Evolutionary conservation across 2,329 filamentous ascomycete genomes (phyloP), one percentile per base, ranked within the genome.

Genomic region (Exophiala phaeomuriformis): DNA sequence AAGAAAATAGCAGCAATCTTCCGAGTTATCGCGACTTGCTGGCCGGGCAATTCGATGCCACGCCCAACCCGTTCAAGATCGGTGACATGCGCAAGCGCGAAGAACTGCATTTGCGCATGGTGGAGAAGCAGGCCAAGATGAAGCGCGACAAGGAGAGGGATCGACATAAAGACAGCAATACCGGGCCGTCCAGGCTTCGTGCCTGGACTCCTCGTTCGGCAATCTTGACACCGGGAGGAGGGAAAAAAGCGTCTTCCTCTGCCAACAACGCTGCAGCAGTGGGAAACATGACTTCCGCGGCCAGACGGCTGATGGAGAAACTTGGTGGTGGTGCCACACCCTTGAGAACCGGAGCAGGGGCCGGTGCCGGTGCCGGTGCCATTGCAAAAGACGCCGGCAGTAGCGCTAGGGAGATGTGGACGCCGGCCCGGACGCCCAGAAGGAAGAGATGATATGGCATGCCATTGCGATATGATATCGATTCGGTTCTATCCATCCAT

Each of bases 61-160:
- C 80, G 1, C 82, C 82, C 0, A 94, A 86, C 60, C 90, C 88
- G 0, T 97, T 97, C 69, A 83, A 82, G 53, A 80, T 97, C 44
- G 78, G 83, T 59, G 83, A 88, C 51, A 82, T 85, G 49, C 82
- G 87, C 49, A 82, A 79, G 58, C 77, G 91, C 36, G 93, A 97
- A 71, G 83, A 82, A 35, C 72, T 97, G 30, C 90, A 94, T 68
- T 83, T 91, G 64, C 81, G 84, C 35, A 88, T 96, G 78, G 90
- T 96, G 2, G 90, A 95, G 57, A 82, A 82, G 48, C 55, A 58
- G 44, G 55, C 61, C 28, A 49, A 49, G 45, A 47, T 42, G 32
- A 56, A 61, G 33, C 45, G 61, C 51, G 53, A 59, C 46, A 29
- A 61, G 58, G 33, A 64, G 47, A 10, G 55, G 47, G 51, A 61